A percentile compares a stretch with the other conserved stretches of the same genome.
Evolutionary conservation across 1,139 yeast genomes (phyloP).

Genomic region (Candida sojae): DNA sequence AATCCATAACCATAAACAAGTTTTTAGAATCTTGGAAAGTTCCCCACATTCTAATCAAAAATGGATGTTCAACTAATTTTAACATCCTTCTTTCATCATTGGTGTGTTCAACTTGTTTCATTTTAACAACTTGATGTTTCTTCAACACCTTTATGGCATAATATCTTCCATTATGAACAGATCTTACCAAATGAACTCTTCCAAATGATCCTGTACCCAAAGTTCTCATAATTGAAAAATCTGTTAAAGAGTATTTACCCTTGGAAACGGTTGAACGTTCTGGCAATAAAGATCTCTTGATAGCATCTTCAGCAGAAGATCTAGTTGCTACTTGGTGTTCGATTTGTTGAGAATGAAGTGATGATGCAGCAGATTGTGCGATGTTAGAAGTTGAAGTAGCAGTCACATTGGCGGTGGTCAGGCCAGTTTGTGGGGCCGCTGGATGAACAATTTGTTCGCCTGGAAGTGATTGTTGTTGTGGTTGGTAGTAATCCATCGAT

Average conservation of each 20-base stretch:
- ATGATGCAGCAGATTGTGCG: constrained; percentile 8
- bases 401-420: constrained; percentile 12
- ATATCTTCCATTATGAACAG: constrained; percentile 60
- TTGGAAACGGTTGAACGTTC: constrained; percentile 43
- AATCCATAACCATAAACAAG: constrained; percentile 64
- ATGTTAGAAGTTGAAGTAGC: constrained; percentile 11
- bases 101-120: constrained; percentile 66
- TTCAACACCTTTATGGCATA: constrained; percentile 62
- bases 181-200: constrained; percentile 59
- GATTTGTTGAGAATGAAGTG: constrained; percentile 6
- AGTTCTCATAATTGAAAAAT: constrained; percentile 56
- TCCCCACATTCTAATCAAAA: constrained; percentile 66
- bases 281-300: constrained; percentile 32
- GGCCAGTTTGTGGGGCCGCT: constrained; percentile 13
- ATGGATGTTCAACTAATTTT: constrained; percentile 59
- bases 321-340: constrained; percentile 10
- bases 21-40: constrained; percentile 60
- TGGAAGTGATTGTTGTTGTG: constrained; percentile 11
- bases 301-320: constrained; percentile 27
- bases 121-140: constrained; percentile 58
- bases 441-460: constrained; percentile 18
- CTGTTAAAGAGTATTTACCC: constrained; percentile 57
- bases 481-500: constrained; percentile 5
- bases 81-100: constrained; percentile 62
- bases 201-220: constrained; percentile 66